phyloP scores from a whole-genome alignment of 208 protist genomes.

The Herpetomonas tarakana region DNA sequence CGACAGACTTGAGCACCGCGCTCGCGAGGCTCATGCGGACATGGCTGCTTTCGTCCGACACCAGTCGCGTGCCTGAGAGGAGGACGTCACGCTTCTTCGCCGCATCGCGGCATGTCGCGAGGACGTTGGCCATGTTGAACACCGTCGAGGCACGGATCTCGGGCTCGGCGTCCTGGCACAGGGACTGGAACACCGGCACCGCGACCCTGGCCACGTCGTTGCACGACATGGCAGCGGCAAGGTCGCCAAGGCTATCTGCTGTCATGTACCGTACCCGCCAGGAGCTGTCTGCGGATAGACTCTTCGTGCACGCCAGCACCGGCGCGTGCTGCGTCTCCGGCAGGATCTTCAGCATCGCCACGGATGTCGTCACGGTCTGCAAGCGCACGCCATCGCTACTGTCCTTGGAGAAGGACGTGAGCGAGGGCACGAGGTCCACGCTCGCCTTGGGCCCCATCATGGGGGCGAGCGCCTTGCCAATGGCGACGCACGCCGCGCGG shows the following conservation, averaged over 20 bases:
- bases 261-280: constrained; percentile 99
- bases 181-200: constrained; percentile 64
- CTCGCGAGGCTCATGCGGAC: constrained; percentile 87
- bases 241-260: constrained; percentile 92
- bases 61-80: constrained; percentile 61
- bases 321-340: constrained; percentile 66
- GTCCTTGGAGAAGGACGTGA: constrained; percentile 89
- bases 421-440: constrained; percentile 89
- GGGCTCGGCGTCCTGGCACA: constrained; percentile 80
- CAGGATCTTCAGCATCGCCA: constrained; percentile 85
- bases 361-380: constrained; percentile 91
- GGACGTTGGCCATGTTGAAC: constrained; percentile 71
- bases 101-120: constrained; percentile 55
- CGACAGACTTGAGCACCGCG: constrained; percentile 75
- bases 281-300: constrained; percentile 87
- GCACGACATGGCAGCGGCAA: constrained; percentile 39
- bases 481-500: constrained; percentile 89
- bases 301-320: constrained; percentile 82
- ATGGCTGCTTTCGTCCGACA: constrained; percentile 65
- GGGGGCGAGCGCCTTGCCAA: constrained; percentile 80
- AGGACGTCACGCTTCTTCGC: constrained; percentile 69
- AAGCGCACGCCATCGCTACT: constrained; percentile 97
- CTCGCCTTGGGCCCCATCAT: constrained; percentile 57
- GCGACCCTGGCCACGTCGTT: constrained; percentile 61
- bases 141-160: constrained; percentile 87